These are phyloP conservation scores for Scortechinia acanthostroma DNA, from an alignment of 2,329 filamentous ascomycete species.

Conservation along the genomic window DNA sequence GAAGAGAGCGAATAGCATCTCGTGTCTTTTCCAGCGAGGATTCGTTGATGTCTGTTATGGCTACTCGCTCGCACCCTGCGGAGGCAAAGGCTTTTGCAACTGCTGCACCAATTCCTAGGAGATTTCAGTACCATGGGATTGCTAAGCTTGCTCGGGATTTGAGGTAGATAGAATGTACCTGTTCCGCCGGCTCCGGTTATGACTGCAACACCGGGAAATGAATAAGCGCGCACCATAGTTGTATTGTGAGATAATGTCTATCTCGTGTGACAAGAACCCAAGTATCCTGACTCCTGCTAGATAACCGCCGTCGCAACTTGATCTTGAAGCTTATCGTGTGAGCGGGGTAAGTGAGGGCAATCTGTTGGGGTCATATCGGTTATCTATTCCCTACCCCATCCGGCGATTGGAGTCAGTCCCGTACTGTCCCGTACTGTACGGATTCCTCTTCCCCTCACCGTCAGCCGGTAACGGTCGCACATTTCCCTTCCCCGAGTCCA, in stretches of 20 bases:
- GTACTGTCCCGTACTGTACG: background rate
- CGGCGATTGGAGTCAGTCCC: background rate
- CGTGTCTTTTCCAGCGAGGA: constrained; percentile 25
- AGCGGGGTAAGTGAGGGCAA: too few species aligned
- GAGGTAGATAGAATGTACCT: constrained; percentile 17
- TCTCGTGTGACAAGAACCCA: too few species aligned
- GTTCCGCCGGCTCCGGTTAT: constrained; percentile 38
- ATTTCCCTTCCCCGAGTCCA: background rate
- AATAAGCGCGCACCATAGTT: too few species aligned
- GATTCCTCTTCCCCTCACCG: background rate
- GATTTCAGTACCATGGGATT: constrained; percentile 19
- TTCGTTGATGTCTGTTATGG: constrained; percentile 41
- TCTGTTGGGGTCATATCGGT: too few species aligned
- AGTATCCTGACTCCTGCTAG: too few species aligned
- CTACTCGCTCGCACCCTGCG: constrained; percentile 39
- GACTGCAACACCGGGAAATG: constrained; percentile 33
- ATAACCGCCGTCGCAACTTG: too few species aligned
- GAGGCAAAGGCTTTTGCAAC: constrained; percentile 38
- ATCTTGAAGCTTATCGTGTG: too few species aligned
- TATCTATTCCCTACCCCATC: too few species aligned
- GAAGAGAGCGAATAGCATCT: constrained; percentile 17
- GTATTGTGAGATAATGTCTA: too few species aligned
- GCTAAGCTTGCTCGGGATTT: constrained; percentile 3
- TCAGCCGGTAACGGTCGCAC: background rate
- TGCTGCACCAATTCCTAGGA: constrained; percentile 42